These are phyloP conservation scores for Myxozyma neglecta DNA, from an alignment of 805 yeast species.

Conservation along the genomic window DNA sequence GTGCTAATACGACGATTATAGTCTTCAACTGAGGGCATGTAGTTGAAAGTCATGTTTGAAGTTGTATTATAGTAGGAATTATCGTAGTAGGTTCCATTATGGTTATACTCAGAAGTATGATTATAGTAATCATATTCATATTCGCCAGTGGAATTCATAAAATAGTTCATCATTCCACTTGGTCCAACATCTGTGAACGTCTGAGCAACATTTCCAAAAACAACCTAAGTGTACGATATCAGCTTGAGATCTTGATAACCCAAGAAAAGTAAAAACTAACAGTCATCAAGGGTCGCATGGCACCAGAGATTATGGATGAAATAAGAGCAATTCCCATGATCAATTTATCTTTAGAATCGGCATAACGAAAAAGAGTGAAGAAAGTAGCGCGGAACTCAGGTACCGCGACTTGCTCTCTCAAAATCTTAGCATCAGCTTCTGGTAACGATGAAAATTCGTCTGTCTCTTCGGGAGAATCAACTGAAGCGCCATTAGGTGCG, in stretches of 20 bases:
- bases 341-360: constrained; percentile 33
- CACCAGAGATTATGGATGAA: constrained; percentile 31
- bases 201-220: constrained; percentile 44
- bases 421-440: constrained; percentile 38
- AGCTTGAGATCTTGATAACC: constrained; percentile 55
- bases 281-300: constrained; percentile 45
- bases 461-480: background rate
- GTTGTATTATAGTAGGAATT: constrained; percentile 7
- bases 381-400: constrained; percentile 34
- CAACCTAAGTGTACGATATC: constrained; percentile 47
- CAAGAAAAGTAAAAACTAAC: constrained; percentile 40
- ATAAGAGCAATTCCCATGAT: constrained; percentile 39
- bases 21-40: constrained; percentile 22
- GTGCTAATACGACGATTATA: constrained; percentile 11
- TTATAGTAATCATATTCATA: constrained; percentile 36
- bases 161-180: background rate
- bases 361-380: constrained; percentile 39
- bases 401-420: constrained; percentile 39
- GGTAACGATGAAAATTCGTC: constrained; percentile 34
- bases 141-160: background rate
- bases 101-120: constrained; percentile 31
- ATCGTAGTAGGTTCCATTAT: constrained; percentile 19
- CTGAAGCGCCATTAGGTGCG: constrained; percentile 5
- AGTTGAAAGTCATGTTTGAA: background rate
- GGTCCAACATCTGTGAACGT: constrained; percentile 40